Evolutionary conservation across 2,329 filamentous ascomycete species (phyloP), one percentile per base, ranked within the genome.

Genomic region (Fusarium gaditjirri): DNA sequence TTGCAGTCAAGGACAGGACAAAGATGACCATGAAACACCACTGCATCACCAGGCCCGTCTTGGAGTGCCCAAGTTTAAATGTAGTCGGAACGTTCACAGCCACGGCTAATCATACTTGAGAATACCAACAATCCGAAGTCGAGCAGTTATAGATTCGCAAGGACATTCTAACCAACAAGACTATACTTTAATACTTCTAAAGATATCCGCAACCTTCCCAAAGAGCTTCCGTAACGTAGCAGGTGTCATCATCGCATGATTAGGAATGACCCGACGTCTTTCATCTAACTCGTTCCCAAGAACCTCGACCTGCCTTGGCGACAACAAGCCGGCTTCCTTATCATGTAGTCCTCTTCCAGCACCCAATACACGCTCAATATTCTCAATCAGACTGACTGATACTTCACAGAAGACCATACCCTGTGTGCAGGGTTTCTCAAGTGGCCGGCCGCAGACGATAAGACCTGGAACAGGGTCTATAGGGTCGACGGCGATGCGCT

Each of bases 111-210:
- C 2, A 17, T 19, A 21, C 19, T 9, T 8, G 8, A n/a, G 38
- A 9, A 13, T 7, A 43, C 12, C 11, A 9, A 43, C 4, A 16
- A 19, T 11, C 11, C 14, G 2, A 33, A 19, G n/a, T 19, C n/a
- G 4, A 14, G 19, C 6, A 39, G 0, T 1, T 17, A n/a, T 38
- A 5, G 4, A 5, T n/a, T 13, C 3, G 10, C 19, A 29, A 39
- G 19, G 0, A 21, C 7, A 13, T 1, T 14, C 5, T 21, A n/a
- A 27, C 0, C 4, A 5, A 3, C 2, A 0, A 27, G 5, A 21
- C 33, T 53, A 53, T 0, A 8, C 23, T 39, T 33, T 53, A 10
- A 53, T 53, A 29, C 49, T 39, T 29, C 39, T 57, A 36, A 59
- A 46, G 0, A 59, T 58, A 13, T 17, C 35, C 0, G 41, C 59